A percentile compares a stretch with the other conserved stretches of the same genome.
These are phyloP conservation scores for Straminergon stramineum DNA, from an alignment of 225 moss, liverwort and hornwort species.

Conservation along the genomic window DNA sequence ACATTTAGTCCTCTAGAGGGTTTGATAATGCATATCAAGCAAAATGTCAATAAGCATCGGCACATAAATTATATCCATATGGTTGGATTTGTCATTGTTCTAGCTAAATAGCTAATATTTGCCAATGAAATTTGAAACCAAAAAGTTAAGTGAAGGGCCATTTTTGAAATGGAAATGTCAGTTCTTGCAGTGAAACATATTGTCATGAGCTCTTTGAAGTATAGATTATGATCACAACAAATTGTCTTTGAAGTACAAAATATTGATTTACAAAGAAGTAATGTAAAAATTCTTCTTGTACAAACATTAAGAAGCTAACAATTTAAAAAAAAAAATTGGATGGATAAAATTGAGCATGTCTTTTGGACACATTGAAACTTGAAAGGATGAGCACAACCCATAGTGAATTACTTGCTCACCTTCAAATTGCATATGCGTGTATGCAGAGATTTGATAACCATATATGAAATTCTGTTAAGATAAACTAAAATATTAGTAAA, in stretches of 20 bases:
- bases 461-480: background rate
- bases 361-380: background rate
- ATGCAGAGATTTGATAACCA: background rate
- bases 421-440: background rate
- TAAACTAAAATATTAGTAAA: background rate
- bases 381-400: background rate
- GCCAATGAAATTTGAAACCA: background rate
- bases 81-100: background rate
- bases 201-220: background rate
- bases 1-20: accelerated
- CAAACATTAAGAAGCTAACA: background rate
- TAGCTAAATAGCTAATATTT: background rate
- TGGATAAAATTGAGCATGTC: background rate
- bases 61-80: background rate
- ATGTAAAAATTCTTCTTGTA: background rate
- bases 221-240: background rate
- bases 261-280: background rate
- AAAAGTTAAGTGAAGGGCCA: background rate
- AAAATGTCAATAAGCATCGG: background rate
- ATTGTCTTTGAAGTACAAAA: no score
- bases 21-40: background rate
- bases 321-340: background rate
- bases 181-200: background rate
- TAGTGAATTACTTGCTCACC: background rate
- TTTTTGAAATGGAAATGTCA: background rate